phyloP scores from a whole-genome alignment of 306 rosid species.

The Citrullus amarus region DNA sequence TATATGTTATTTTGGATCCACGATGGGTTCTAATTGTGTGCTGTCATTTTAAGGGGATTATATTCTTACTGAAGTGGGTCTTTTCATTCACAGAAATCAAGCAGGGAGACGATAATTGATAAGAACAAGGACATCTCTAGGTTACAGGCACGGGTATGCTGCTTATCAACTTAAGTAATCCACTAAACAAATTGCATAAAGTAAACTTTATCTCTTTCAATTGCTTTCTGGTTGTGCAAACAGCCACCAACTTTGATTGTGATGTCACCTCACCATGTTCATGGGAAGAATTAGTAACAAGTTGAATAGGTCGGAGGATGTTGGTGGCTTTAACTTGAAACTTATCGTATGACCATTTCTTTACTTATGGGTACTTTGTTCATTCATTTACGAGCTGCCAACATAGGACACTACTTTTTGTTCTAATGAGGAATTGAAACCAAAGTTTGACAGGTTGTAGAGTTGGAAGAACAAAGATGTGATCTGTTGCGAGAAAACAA shows the following conservation, averaged over 20 bases:
- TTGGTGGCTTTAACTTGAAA: neutral
- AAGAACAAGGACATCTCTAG: slow-evolving; percentile 31
- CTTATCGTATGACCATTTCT: neutral
- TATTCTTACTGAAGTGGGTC: neutral
- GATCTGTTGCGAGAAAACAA: slow-evolving; percentile 53
- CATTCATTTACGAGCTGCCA: slow-evolving; percentile 16
- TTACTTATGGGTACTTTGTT: slow-evolving; percentile 12
- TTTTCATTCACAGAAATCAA: slow-evolving; percentile 39
- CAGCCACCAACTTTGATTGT: neutral
- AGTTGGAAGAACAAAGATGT: slow-evolving; percentile 53
- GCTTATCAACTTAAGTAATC: slow-evolving; percentile 9
- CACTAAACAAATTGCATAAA: slow-evolving; percentile 2
- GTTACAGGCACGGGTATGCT: slow-evolving; percentile 57
- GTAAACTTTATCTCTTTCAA: neutral
- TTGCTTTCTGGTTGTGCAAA: slow-evolving; percentile 5
- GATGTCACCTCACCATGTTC: neutral
- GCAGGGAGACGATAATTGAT: slow-evolving; percentile 30
- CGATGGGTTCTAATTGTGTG: neutral
- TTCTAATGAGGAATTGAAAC: slow-evolving; percentile 80
- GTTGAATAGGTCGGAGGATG: neutral
- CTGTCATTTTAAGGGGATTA: neutral
- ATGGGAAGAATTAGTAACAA: neutral
- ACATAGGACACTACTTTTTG: slow-evolving; percentile 23
- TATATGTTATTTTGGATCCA: neutral
- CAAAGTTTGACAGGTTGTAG: slow-evolving; percentile 86